Conservation (phyloP, 2,329 filamentous ascomycete species). For the Fusarium acutatum region DNA sequence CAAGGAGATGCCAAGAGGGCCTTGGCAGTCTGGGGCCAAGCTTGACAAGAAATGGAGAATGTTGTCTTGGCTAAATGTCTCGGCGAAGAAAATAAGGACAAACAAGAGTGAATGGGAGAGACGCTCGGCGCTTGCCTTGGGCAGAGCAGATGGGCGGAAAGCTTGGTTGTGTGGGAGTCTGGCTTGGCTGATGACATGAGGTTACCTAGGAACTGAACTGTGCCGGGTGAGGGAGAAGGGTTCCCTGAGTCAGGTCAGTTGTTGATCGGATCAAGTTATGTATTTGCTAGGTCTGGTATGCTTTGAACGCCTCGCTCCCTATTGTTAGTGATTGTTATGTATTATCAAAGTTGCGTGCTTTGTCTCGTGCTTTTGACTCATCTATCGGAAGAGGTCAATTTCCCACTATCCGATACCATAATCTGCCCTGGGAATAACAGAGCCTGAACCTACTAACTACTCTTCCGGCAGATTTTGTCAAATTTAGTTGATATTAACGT, state of each 20-base stretch:
- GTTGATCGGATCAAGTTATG: background rate
- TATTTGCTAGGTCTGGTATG: background rate
- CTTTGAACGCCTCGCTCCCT: background rate
- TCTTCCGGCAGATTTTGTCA: constrained; percentile 16
- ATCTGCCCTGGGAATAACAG: background rate
- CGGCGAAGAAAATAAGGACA: constrained; percentile 14
- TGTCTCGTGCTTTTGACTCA: background rate
- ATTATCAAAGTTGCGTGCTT: background rate
- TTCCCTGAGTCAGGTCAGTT: background rate
- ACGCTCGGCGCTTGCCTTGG: background rate
- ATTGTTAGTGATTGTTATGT: background rate
- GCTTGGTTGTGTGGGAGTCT: constrained; percentile 37
- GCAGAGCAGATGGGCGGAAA: constrained; percentile 34
- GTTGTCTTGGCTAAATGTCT: constrained; percentile 14
- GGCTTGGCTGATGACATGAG: constrained; percentile 34
- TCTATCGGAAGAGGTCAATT: constrained; percentile 1
- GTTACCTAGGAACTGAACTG: background rate
- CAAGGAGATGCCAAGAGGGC: constrained; percentile 15
- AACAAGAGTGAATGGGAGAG: background rate
- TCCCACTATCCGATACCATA: background rate
- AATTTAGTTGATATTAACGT: background rate
- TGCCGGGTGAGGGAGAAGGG: background rate
- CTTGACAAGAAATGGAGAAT: constrained; percentile 14
- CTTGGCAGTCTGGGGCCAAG: constrained; percentile 24
- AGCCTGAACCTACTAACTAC: background rate